Conservation (phyloP, 129 eudicot genomes). For the Cynara cardunculus region DNA sequence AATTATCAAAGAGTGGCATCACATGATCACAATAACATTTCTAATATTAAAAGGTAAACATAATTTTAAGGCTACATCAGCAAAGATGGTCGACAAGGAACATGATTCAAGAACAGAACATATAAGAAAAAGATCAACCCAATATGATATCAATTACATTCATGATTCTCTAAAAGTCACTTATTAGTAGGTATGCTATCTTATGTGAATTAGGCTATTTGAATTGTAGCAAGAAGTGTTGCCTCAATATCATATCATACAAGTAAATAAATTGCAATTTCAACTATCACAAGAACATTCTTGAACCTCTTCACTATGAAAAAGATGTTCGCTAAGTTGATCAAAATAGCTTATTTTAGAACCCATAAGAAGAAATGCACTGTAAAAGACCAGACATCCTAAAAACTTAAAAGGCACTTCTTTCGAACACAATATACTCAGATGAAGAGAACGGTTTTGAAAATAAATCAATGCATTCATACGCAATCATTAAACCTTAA, state of each 20-base stretch:
- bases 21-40: not conserved
- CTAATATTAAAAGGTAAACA: not conserved
- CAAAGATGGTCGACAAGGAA: not conserved
- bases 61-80: not conserved
- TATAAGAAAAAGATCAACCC: not conserved
- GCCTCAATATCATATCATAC: not conserved
- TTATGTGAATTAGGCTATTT: not conserved
- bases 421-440: not conserved
- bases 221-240: not conserved
- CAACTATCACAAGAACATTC: not conserved
- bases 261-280: not conserved
- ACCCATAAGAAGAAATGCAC: not conserved
- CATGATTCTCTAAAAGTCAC: not conserved
- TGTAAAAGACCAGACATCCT: not conserved
- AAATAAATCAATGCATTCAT: not conserved
- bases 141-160: not conserved
- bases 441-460: not conserved
- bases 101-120: not conserved
- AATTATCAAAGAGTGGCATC: slow-evolving; percentile 11
- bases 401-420: not conserved
- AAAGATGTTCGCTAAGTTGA: not conserved
- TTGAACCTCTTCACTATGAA: not conserved
- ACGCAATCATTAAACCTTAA: not conserved
- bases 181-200: too few species aligned
- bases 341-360: not conserved